Evolutionary conservation across 306 rosid species (phyloP), one percentile per base, ranked within the genome.

Genomic region (Malus sieversii): DNA sequence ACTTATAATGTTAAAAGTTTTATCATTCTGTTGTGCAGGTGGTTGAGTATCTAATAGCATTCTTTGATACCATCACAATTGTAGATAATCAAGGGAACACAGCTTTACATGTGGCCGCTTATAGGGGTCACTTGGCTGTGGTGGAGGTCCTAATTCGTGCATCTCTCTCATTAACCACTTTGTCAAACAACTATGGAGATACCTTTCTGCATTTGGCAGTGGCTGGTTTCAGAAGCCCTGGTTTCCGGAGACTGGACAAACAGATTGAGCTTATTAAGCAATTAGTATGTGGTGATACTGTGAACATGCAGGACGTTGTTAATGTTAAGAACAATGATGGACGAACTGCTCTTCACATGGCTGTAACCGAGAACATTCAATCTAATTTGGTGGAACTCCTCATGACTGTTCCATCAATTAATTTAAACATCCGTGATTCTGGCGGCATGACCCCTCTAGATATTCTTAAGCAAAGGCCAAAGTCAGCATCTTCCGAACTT

Each of bases 121-220:
- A 88, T 85, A 78, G 86, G 77, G 97, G 97, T 66, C 84, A 85
- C 84, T 81, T 87, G 46, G 72, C 89, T 33, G 95, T 87, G 71
- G 88, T 94, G 42, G 89, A 90, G 75, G 68, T 79, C 75, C 79
- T 94, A 79, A 79, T 87, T 57, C 78, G 44, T 62, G 84, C 85
- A 53, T 88, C 89, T 52, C 90, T 96, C 8, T 87, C 84, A 0
- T 70, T 86, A 32, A 62, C 88, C 70, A 61, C 86, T 70, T 70
- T 79, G 63, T 71, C 81, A 74, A 94, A 94, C 83, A 77, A 86
- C 76, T 66, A 84, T 73, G 98, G 97, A 46, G 97, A 92, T 75
- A 92, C 98, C 67, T 84, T 92, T 80, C 95, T 90, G 78, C 98
- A 92, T 78, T 82, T 85, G 88, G 96, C 96, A 10, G 95, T 88